Conservation (phyloP, 176 grass and related monocot genomes). For the Zoysia pacifica region DNA sequence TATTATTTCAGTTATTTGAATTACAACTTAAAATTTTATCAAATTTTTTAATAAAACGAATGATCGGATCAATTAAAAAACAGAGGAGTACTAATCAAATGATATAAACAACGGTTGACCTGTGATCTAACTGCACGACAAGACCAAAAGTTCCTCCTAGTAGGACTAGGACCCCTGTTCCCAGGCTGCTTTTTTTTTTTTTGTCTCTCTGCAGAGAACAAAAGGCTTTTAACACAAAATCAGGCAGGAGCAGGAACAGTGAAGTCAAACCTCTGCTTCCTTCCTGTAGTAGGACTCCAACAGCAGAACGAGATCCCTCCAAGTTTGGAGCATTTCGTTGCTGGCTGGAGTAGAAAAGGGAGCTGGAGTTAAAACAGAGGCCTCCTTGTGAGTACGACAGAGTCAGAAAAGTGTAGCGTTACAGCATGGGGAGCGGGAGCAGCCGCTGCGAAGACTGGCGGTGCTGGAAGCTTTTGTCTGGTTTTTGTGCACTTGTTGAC, state of each 20-base stretch:
- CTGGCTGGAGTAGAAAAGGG: background rate
- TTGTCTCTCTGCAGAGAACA: background rate
- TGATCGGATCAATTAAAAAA: no score
- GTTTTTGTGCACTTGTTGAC: constrained; percentile 34
- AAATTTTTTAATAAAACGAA: no score
- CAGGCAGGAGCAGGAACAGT: background rate
- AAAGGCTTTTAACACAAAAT: no score
- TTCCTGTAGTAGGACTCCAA: background rate
- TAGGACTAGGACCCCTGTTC: background rate
- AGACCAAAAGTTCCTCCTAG: background rate
- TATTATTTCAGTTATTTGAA: no score
- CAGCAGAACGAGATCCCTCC: background rate
- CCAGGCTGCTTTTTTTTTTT: no score
- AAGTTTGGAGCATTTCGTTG: background rate
- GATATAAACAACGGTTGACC: background rate
- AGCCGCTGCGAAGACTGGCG: background rate
- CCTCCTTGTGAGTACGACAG: constrained; percentile 19
- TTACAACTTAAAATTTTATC: no score
- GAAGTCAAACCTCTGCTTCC: background rate
- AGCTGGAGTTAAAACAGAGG: constrained; percentile 19
- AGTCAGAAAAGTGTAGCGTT: constrained; percentile 34
- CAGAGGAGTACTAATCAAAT: background rate
- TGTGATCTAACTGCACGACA: background rate
- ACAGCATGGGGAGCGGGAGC: background rate
- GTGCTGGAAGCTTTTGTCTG: constrained; percentile 26